Conservation (phyloP, 2,329 filamentous ascomycete species). For the Fusarium temperatum region DNA sequence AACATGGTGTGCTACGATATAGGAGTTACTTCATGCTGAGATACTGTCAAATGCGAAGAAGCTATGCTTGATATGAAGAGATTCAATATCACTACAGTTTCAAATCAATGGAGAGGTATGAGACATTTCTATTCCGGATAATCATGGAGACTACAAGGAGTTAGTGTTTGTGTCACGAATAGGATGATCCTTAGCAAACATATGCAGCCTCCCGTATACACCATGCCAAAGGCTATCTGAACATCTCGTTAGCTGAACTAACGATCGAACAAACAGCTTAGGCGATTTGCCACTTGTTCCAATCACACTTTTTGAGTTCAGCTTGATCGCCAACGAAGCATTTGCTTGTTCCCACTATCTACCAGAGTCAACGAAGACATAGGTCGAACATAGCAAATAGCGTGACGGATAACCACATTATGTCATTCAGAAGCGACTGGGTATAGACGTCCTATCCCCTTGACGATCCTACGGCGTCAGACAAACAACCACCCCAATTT, state of each 20-base stretch:
- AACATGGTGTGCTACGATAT: fast-evolving
- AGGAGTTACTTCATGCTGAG: neutral
- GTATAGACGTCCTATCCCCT: too few species aligned
- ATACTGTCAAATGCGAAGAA: neutral
- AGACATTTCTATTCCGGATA: fast-evolving
- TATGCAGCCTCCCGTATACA: neutral
- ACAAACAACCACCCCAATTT: fast-evolving
- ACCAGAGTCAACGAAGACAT: too few species aligned
- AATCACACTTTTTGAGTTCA: neutral
- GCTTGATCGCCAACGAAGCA: neutral
- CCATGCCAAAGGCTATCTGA: fast-evolving
- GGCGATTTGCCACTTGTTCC: neutral
- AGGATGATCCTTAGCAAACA: neutral
- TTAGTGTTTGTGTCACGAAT: neutral
- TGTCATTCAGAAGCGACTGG: fast-evolving
- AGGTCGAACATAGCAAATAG: fast-evolving
- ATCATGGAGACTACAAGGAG: neutral
- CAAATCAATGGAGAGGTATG: fast-evolving
- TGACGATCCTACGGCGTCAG: fast-evolving
- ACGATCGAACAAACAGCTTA: neutral
- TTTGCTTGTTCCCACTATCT: neutral
- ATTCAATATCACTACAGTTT: too few species aligned
- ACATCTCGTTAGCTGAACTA: fast-evolving
- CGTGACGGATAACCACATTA: too few species aligned
- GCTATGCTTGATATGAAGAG: too few species aligned